Base-by-base conservation (phyloP, 306 rosid genomes). In the Cucumis melo region DNA sequence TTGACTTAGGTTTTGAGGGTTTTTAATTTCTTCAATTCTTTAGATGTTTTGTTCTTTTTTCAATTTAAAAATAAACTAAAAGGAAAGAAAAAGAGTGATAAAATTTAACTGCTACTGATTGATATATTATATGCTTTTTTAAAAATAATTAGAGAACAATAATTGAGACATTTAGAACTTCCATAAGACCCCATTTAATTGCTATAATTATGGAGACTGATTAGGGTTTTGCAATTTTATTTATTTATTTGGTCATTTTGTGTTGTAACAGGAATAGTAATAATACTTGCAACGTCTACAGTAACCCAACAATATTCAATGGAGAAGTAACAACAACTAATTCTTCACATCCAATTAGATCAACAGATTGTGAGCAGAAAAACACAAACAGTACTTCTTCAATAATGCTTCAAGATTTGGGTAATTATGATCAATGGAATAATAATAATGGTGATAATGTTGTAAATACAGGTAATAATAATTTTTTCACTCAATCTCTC, bases 331-430 rank as follows among this genome's bases (percentile, higher is more conserved):
- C 36, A 32, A 32, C 6, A 16, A 16, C 20, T 42, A 42, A 42
- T 41, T 61, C 54, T 41, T 61, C 46, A 6, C 32, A 67, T 67
- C 39, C 66, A 62, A 75, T 27, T 55, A 39, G 74, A 59, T 59
- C 65, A 59, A 24, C 65, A 41, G 56, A 82, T 39, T 84, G 80
- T 65, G 82, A 24, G 82, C 65, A 61, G 56, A 34, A 46, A 20
- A 85, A 81, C 73, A 75, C 85, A 76, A 74, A 68, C 17, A 77
- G 48, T 32, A 77, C 41, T 32, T 36, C 78, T 56, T 74, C 84
- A 68, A 76, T 82, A 68, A 76, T 82, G 88, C 82, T 79, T 64
- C 89, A 84, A 70, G 87, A 84, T 55, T 81, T 87, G 78, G 82
- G 87, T 7, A 81, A 82, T 42, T 42, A 42, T 42, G 48, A 42